Conservation (phyloP, 208 protist species). For the Acanthamoeba lenticulata region DNA sequence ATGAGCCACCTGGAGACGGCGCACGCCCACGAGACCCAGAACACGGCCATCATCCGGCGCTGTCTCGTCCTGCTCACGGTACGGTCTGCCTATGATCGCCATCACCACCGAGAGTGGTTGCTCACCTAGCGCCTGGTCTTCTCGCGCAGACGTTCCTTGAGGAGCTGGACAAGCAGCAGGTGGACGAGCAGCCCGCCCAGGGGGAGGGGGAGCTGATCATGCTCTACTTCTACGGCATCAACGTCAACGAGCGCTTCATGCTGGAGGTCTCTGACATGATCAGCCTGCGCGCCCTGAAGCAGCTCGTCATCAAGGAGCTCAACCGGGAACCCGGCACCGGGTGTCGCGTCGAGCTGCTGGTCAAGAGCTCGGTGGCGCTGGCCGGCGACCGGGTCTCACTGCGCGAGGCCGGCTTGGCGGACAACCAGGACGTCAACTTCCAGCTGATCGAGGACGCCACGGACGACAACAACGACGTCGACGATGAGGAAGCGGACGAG, state of each 20-base stretch:
- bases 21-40: background rate
- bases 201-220: background rate
- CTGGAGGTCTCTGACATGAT: background rate
- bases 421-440: conserved; percentile 44
- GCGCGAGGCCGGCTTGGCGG: background rate
- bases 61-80: conserved; percentile 43
- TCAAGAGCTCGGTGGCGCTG: background rate
- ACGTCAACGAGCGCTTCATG: background rate
- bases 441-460: background rate
- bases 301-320: background rate
- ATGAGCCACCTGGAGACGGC: conserved; percentile 50
- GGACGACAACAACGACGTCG: background rate
- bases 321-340: background rate
- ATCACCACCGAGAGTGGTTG: background rate
- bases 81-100: background rate
- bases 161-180: conserved; percentile 19
- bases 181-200: background rate
- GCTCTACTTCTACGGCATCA: background rate
- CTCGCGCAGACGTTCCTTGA: conserved; percentile 10
- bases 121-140: background rate
- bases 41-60: background rate
- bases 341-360: background rate
- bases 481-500: background rate
- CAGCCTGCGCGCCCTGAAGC: conserved; percentile 10
- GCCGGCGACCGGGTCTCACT: background rate